Percentiles rank a stretch among this genome's conserved stretches.
Conservation (phyloP, 2,329 filamentous ascomycete genomes). For the Botrytis elliptica region DNA sequence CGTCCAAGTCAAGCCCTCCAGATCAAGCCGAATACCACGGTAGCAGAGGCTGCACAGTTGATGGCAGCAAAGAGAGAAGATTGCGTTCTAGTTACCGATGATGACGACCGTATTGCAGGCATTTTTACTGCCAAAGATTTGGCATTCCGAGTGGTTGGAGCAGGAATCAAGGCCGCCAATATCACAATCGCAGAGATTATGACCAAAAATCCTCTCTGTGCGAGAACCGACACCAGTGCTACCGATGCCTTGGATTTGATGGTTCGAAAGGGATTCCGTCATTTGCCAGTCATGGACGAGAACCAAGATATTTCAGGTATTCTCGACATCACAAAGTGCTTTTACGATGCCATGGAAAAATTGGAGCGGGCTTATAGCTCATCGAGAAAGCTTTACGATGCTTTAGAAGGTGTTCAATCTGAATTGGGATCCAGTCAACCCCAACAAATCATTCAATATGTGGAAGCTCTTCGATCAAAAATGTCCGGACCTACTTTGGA, state of each 20-base stretch:
- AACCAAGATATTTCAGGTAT: conserved; percentile 99
- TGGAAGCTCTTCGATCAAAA: conserved; percentile 89
- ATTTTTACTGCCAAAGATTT: conserved; percentile 99
- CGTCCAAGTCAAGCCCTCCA: conserved; percentile 95
- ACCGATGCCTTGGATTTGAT: conserved; percentile 97
- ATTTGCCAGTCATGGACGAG: conserved; percentile 98
- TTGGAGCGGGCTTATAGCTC: conserved; percentile 95
- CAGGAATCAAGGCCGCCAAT: conserved; percentile 81
- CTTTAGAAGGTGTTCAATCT: conserved; percentile 94
- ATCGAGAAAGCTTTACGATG: conserved; percentile 97
- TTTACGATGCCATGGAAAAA: conserved; percentile 99
- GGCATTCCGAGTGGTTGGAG: conserved; percentile 92
- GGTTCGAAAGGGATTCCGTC: conserved; percentile 97
- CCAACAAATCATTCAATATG: conserved; percentile 98
- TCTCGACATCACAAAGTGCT: conserved; percentile 98
- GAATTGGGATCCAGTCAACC: conserved; percentile 94
- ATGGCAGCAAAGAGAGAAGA: conserved; percentile 99
- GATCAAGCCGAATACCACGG: conserved; percentile 92
- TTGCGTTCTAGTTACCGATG: conserved; percentile 95
- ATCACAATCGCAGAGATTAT: conserved; percentile 98
- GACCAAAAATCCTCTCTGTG: conserved; percentile 98
- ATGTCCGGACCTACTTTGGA: conserved; percentile 98
- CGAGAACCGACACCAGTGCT: conserved; percentile 94
- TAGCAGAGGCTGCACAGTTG: conserved; percentile 93
- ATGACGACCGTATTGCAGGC: conserved; percentile 95